Conservation (phyloP, 129 eudicot genomes). For the Centrapalus pauciflorus region DNA sequence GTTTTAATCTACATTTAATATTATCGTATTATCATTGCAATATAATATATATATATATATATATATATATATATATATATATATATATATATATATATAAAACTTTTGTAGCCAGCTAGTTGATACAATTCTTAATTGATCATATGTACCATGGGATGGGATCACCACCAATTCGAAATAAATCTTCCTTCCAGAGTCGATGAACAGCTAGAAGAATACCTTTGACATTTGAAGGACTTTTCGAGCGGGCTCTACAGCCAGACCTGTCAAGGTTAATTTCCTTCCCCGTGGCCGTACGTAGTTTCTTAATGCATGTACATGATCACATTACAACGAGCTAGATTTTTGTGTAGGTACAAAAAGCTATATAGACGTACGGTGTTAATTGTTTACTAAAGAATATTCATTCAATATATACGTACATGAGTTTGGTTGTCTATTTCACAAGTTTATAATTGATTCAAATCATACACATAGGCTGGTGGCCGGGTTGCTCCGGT, state of each 20-base stretch:
- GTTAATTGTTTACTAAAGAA: background rate
- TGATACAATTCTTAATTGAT: background rate
- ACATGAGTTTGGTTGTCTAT: background rate
- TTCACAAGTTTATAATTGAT: background rate
- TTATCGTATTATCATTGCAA: no score
- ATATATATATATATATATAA: no score
- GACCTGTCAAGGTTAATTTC: slow-evolving; percentile 65
- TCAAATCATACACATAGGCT: background rate
- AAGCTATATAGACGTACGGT: no score
- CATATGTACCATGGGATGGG: slow-evolving; percentile 58
- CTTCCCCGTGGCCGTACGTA: slow-evolving; percentile 62
- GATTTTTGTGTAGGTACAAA: background rate
- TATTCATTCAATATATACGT: no score
- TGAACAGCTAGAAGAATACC: slow-evolving; percentile 66
- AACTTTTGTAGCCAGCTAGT: no score
- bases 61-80: no score
- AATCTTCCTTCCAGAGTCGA: slow-evolving; percentile 79
- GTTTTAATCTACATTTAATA: no score
- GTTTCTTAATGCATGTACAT: no score
- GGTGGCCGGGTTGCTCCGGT: no score
- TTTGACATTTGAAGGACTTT: slow-evolving; percentile 86
- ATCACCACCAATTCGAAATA: slow-evolving; percentile 81
- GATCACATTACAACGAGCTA: background rate
- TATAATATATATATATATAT: no score
- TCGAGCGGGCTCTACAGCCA: slow-evolving; percentile 72